phyloP scores from a whole-genome alignment of 2,329 filamentous ascomycete species.

The Ceratocystiopsis minuta region DNA sequence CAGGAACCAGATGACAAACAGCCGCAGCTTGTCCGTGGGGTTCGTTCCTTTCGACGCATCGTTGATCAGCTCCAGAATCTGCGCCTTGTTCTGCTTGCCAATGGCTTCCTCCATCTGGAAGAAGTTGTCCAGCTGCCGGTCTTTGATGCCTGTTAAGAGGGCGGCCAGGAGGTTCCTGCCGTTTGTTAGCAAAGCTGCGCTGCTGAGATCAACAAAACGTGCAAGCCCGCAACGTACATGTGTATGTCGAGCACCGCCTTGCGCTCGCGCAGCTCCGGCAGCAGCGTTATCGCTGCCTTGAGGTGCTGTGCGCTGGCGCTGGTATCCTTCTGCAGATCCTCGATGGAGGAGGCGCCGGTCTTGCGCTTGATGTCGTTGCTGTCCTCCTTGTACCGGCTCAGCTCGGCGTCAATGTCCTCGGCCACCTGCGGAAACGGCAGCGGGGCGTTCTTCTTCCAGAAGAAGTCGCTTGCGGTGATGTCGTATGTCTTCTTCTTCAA shows the following conservation, averaged over 20 bases:
- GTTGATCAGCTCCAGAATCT: conserved; percentile 74
- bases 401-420: conserved; percentile 78
- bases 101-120: conserved; percentile 91
- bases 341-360: conserved; percentile 79
- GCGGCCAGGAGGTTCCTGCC: conserved; percentile 63
- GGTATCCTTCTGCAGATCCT: conserved; percentile 80
- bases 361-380: conserved; percentile 88
- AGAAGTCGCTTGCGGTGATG: conserved; percentile 77
- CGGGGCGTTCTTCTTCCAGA: conserved; percentile 86
- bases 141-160: conserved; percentile 62
- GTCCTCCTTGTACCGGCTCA: conserved; percentile 90
- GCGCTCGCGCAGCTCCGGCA: conserved; percentile 81
- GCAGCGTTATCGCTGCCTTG: conserved; percentile 82
- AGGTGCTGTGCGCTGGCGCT: conserved; percentile 82
- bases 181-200: not conserved
- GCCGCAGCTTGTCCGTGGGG: conserved; percentile 70
- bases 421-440: conserved; percentile 89
- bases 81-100: conserved; percentile 74
- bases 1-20: conserved; percentile 95
- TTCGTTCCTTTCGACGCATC: conserved; percentile 68
- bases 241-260: conserved; percentile 95
- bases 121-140: conserved; percentile 86
- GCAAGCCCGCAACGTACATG: conserved; percentile 33
- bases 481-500: conserved; percentile 82
- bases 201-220: not conserved